Evolutionary conservation across 2,329 filamentous ascomycete genomes (phyloP), one percentile per base, ranked within the genome.

Genomic region (Dactylellina leptospora): DNA sequence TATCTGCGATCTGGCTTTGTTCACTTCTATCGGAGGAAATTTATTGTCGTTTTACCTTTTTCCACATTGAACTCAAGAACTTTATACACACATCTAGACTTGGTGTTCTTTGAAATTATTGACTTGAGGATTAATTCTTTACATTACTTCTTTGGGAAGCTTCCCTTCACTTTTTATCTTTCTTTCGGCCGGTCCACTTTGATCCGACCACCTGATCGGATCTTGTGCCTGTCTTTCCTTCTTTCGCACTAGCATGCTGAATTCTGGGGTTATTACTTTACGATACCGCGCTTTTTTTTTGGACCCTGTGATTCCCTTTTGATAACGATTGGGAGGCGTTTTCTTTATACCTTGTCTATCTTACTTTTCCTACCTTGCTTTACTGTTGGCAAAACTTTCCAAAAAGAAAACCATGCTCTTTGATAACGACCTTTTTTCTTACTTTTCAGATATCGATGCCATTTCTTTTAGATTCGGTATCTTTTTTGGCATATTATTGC

Each of bases 291-390:
- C 9, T 22, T 36, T 33, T 27, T 48, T 33, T 23, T 40, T n/a
- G n/a, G n/a, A n/a, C n/a, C 45, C 59, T 71, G 51, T 71, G 53
- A 58, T 63, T 44, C 58, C 56, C 50, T 63, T 71, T 51, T 54
- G 47, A 59, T 72, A 64, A 72, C 68, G 68, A 72, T 38, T 72
- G 68, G 68, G 68, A 72, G 68, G 68, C 68, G 68, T 72, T 72
- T 54, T 60, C 27, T 59, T 53, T 27, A 27, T 48, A 33, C 20
- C 33, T 10, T 13, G 23, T 40, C 18, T 56, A 6, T 28, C 27
- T 36, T 59, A 22, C 8, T 23, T 47, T 48, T 44, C 2, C n/a
- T 48, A 8, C 16, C 13, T 11, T 22, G 33, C 9, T 47, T 47
- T 22, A n/a, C 11, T 20, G n/a, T 44, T n/a, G 11, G 2, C 1